Evolutionary conservation across 768 basidiomycete species (phyloP), one percentile per base, ranked within the genome.

Genomic region (Termitomyces sp.): DNA sequence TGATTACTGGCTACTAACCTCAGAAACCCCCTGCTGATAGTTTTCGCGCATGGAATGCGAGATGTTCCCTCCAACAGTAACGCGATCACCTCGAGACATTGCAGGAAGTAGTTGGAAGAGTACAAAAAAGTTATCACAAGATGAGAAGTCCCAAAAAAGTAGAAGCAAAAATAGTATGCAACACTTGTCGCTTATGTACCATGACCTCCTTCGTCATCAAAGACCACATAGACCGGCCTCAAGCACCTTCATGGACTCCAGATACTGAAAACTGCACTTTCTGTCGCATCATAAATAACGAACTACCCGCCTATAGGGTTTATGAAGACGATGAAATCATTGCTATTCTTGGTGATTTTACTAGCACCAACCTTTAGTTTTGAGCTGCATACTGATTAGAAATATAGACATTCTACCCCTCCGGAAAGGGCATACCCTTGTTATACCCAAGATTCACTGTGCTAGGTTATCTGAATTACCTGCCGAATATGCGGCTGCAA

Each of bases 181-280:
- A 18, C 35, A 36, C 35, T 49, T 49, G 16, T 49, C 33, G 33
- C 10, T 23, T 18, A 13, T n/a, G 20, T 13, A 36, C 25, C 56
- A 88, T 89, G 87, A 89, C 87, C 54, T 87, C 86, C 32, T 88
- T 86, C 71, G 82, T 89, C 18, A 88, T 89, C 65, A 74, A 84
- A 53, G 75, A 79, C 20, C 86, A 87, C 62, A 72, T 78, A 36
- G 65, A 70, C 53, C 79, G 85, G 9, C 63, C 70, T 13, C 55
- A 73, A 35, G 73, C 78, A 16, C 55, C 67, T n/a, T 68, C 74
- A n/a, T 86, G 84, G 86, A 68, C 64, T 20, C 66, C 71, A 15
- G 73, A 80, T 54, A 57, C 73, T 4, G 59, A 63, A 20, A 69
- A 74, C 23, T 90, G 88, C 61, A 63, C 78, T 6, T 89, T 89